phyloP scores from a whole-genome alignment of 768 basidiomycete genomes.

The Candolleomyces efflorescens region DNA sequence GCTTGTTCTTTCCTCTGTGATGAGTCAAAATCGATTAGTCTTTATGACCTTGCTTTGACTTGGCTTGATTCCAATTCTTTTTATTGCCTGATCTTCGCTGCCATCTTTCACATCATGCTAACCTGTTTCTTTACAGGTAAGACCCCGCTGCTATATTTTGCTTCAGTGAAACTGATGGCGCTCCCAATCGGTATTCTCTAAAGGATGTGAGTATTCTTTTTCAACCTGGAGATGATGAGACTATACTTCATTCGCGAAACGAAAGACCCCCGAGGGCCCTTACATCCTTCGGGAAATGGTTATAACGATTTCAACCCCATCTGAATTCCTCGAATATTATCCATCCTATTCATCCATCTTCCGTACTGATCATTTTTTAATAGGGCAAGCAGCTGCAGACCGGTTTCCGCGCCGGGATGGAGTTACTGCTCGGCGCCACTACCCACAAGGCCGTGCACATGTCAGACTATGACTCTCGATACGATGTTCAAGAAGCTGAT shows the following conservation, averaged over 20 bases:
- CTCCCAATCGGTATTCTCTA: constrained; percentile 1
- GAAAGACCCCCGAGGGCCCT: constrained; percentile 57
- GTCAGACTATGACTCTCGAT: constrained; percentile 6
- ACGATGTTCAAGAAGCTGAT: constrained; percentile 60
- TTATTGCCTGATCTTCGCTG: constrained; percentile 20
- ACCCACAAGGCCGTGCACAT: constrained; percentile 16
- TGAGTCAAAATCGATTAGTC: constrained; percentile 92
- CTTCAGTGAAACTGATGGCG: constrained; percentile 12
- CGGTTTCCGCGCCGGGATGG: constrained; percentile 81
- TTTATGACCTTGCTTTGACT: constrained; percentile 80
- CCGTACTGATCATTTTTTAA: neutral
- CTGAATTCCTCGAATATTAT: constrained; percentile 33
- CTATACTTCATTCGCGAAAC: constrained; percentile 65
- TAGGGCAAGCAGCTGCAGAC: constrained; percentile 70
- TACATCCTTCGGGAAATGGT: constrained; percentile 60
- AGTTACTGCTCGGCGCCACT: constrained; percentile 63
- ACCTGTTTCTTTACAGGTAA: constrained; percentile 11
- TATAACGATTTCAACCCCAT: constrained; percentile 70
- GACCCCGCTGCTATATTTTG: neutral
- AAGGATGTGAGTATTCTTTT: constrained; percentile 36
- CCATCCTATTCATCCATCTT: neutral
- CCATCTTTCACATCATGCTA: neutral
- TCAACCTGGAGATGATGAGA: constrained; percentile 42
- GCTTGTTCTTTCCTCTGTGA: constrained; percentile 20
- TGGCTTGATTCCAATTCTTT: constrained; percentile 60